Base-by-base conservation (phyloP, 164 flowering plant species). In the Umbilicus rupestris region DNA sequence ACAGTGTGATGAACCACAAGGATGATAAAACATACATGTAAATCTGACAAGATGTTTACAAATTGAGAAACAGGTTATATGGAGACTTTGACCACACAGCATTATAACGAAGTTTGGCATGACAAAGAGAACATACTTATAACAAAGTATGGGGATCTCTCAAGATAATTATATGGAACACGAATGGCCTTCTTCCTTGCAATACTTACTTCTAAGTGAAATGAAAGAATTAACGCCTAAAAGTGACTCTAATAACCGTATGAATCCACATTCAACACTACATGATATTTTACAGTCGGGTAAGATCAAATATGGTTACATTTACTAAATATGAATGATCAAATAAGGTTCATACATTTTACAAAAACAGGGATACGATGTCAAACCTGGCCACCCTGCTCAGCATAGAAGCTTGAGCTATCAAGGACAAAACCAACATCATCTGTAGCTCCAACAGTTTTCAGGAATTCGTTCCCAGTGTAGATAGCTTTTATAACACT, bases 381-480 rank as follows among this genome's bases (percentile, higher is more conserved):
- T 33, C 26, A 68, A 82, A 95, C 99, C 99, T 91, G 98, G 70
- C 98, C 98, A 86, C 98, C 98, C 86, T 95, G 98, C 79, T 95
- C 98, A 76, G 95, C 97, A 82, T 95, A 95, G 78, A 92, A 95
- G 71, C 85, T 86, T 11, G 98, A 86, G 44, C 79, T 81, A 59
- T 82, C 91, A 64, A 92, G 74, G 70, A 95, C 74, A 58, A 95
- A 63, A 69, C 97, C 98, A 78, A 86, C 85, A 76, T 90, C 94
- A 67, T 66, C 75, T 45, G 80, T 84, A 74, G 77, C 72, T 47
- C 58, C 63, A 60, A 73, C 79, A 78, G 75, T 78, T 67, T 84
- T 87, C 74, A 85, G n/a, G 72, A 82, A 92, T 42, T 82, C 83
- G 47, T 78, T 57, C 52, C 98, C 98, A 60, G 81, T 78, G 78